Conservation (phyloP, 495 filamentous ascomycete species). For the Chaetomidium leptoderma region DNA sequence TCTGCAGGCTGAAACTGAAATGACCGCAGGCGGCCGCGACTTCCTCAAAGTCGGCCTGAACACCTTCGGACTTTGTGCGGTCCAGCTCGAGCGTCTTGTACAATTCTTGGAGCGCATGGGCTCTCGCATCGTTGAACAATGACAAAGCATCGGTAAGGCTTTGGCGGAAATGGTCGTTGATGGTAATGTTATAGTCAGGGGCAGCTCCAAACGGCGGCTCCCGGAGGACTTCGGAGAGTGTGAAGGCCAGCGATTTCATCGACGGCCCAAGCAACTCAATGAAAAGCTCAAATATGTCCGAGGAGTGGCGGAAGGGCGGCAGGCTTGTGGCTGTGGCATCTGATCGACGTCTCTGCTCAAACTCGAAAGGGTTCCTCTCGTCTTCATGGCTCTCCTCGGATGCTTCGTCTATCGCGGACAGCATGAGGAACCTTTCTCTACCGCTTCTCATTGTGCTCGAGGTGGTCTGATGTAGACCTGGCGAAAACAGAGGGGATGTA, state of each 20-base stretch:
- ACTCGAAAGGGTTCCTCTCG: conserved; percentile 33
- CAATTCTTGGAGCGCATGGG: conserved; percentile 67
- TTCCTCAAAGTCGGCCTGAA: conserved; percentile 94
- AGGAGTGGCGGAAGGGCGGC: conserved; percentile 49
- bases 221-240: conserved; percentile 79
- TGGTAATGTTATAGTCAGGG: conserved; percentile 60
- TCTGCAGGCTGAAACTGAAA: conserved; percentile 82
- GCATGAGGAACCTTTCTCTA: conserved; percentile 30
- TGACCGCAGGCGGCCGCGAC: conserved; percentile 93
- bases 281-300: conserved; percentile 83
- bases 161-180: conserved; percentile 71
- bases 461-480: conserved; percentile 29
- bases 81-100: conserved; percentile 72
- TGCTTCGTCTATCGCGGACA: conserved; percentile 64
- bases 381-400: conserved; percentile 56
- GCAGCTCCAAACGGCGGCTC: conserved; percentile 73
- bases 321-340: conserved; percentile 19
- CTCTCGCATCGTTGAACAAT: conserved; percentile 69
- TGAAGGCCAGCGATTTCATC: conserved; percentile 92
- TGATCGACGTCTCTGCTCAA: conserved; percentile 5
- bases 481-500: conserved; percentile 30
- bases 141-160: conserved; percentile 75
- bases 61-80: conserved; percentile 57
- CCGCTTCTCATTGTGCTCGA: conserved; percentile 33
- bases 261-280: conserved; percentile 84